phyloP scores from a whole-genome alignment of 2,329 filamentous ascomycete genomes.

The Coniochaeta sp. region DNA sequence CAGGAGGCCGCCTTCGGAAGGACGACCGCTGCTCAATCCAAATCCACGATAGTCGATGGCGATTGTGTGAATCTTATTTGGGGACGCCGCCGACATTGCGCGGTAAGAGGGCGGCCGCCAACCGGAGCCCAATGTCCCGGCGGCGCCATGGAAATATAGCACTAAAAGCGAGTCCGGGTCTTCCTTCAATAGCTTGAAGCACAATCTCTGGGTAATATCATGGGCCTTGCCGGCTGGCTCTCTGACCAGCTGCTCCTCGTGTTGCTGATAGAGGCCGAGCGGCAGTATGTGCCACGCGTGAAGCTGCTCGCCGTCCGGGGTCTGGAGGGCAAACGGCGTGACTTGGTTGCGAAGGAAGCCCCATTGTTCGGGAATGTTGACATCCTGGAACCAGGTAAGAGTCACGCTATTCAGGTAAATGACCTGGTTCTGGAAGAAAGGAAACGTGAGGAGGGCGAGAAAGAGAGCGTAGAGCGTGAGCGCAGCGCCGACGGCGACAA shows the following conservation, averaged over 20 bases:
- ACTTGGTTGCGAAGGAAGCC: constrained; percentile 68
- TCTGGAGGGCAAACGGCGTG: constrained; percentile 60
- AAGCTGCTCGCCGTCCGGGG: constrained; percentile 57
- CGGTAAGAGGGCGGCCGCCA: constrained; percentile 49
- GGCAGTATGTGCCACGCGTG: constrained; percentile 76
- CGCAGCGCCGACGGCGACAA: too few relatives aligned
- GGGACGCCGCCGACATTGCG: constrained; percentile 40
- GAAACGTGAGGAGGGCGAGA: constrained; percentile 21
- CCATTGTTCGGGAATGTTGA: constrained; percentile 59
- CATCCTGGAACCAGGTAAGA: constrained; percentile 52
- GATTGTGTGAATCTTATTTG: constrained; percentile 47
- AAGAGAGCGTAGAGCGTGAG: too few relatives aligned
- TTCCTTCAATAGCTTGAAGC: constrained; percentile 35
- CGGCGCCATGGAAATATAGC: constrained; percentile 48
- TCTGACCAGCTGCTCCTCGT: constrained; percentile 40
- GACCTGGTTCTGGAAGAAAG: constrained; percentile 44
- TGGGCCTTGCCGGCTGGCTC: constrained; percentile 27
- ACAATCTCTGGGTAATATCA: constrained; percentile 25
- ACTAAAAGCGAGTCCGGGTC: constrained; percentile 36
- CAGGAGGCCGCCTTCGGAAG: constrained; percentile 47
- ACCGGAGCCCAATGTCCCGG: constrained; percentile 47
- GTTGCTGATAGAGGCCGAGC: constrained; percentile 52
- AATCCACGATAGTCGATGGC: constrained; percentile 58
- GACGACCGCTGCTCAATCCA: constrained; percentile 42
- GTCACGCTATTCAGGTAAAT: constrained; percentile 48